Evolutionary conservation across 331 rosid species (phyloP), one percentile per base, ranked within the genome.

Genomic region (Spiraea crenata): DNA sequence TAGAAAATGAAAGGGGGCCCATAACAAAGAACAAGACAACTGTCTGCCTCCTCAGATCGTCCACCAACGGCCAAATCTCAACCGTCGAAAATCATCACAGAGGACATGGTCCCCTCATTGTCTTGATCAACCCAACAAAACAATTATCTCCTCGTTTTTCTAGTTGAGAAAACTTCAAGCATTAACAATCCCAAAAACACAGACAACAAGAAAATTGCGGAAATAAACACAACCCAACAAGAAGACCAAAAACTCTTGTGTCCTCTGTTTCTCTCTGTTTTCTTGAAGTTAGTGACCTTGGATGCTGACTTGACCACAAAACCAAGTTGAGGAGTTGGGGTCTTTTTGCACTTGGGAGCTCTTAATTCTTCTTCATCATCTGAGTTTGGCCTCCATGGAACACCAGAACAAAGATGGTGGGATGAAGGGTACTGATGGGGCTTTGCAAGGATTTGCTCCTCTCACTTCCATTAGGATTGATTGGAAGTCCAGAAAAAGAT

Each of bases 401-500:
- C 77, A 55, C 49, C 69, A 57, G 35, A 63, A 11, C 31, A 60
- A 37, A 6, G 58, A 80, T 39, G 67, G 59, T 25, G 31, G 2
- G 31, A 25, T 25, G 70, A 76, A 70, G 78, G 77, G 76, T 85
- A 80, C 51, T 38, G 87, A 81, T 81, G 87, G 78, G 65, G 82
- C 81, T 79, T 81, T 95, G 67, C 82, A 85, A 45, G 85, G 83
- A 15, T 93, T 93, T 81, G 90, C 97, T 70, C 86, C 90, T 10
- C 80, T 73, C 4, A 82, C 95, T 31, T 74, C 96, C 17, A 85
- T 97, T 50, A 82, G 68, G 45, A 81, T 95, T 82, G 67, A 60
- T 44, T 95, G 99, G 99, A 95, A 91, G 76, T 87, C 93, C 63
- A 85, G 99, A 73, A 84, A 78, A 80, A 87, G 92, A 89, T 85